Percentiles rank a stretch among this genome's conserved stretches.
Evolutionary conservation across 371 early-diverging fungal species (phyloP).

Genomic region (Umbelopsis sp.): DNA sequence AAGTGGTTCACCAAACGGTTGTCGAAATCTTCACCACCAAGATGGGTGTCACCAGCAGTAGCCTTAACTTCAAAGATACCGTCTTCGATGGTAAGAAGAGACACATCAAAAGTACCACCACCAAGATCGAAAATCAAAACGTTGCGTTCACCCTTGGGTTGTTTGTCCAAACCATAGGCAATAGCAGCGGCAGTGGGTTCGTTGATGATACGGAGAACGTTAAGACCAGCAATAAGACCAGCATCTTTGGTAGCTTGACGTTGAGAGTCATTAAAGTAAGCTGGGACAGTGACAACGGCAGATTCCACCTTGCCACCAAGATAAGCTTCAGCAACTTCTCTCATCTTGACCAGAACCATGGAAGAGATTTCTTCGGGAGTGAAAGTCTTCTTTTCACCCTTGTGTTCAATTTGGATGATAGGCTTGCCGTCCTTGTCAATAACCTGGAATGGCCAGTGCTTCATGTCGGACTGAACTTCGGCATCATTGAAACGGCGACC

Average conservation of each 20-base stretch:
- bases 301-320: slow-evolving; percentile 79
- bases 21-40: slow-evolving; percentile 99
- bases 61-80: slow-evolving; percentile 95
- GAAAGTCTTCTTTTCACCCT: slow-evolving; percentile 73
- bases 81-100: slow-evolving; percentile 87
- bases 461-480: slow-evolving; percentile 80
- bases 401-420: slow-evolving; percentile 76
- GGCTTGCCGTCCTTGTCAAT: slow-evolving; percentile 87
- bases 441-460: slow-evolving; percentile 86
- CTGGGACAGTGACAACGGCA: slow-evolving; percentile 80
- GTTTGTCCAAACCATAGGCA: slow-evolving; percentile 90
- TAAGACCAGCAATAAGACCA: slow-evolving; percentile 79
- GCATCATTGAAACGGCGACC: slow-evolving; percentile 87
- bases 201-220: slow-evolving; percentile 89
- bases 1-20: slow-evolving; percentile 84
- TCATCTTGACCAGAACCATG: slow-evolving; percentile 90
- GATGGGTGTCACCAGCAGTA: slow-evolving; percentile 95
- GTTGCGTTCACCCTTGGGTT: slow-evolving; percentile 75
- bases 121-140: slow-evolving; percentile 95
- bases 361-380: slow-evolving; percentile 90
- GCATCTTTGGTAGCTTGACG: slow-evolving; percentile 88
- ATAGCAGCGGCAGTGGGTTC: slow-evolving; percentile 96
- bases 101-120: slow-evolving; percentile 97
- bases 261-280: slow-evolving; percentile 45
- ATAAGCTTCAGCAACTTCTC: slow-evolving; percentile 88